Conservation (phyloP, 2,329 filamentous ascomycete genomes). For the Madurella mycetomatis region DNA sequence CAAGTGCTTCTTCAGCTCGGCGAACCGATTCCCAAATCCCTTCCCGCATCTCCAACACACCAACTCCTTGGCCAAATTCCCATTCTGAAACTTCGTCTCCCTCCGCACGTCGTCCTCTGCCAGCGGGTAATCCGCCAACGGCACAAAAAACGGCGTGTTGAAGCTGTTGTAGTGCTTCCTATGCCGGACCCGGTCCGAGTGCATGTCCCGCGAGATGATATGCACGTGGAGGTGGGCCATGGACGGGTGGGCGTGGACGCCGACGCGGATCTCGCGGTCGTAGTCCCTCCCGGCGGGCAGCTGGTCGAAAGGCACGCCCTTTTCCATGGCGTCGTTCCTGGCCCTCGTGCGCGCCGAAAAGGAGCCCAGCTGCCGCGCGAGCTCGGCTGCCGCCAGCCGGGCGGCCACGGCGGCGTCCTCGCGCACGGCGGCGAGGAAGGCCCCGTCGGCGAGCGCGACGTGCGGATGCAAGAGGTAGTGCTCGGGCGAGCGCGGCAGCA, state of each 20-base stretch:
- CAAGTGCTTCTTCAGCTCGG: conserved; percentile 68
- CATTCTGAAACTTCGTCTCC: conserved; percentile 45
- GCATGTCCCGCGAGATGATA: conserved; percentile 75
- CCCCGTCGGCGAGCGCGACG: conserved; percentile 65
- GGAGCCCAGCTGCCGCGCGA: conserved; percentile 63
- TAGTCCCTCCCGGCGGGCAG: conserved; percentile 75
- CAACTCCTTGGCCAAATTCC: conserved; percentile 63
- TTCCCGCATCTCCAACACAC: conserved; percentile 79
- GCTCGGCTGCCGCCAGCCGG: conserved; percentile 65
- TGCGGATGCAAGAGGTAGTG: conserved; percentile 68
- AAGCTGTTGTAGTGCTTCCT: conserved; percentile 93
- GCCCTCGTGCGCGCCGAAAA: conserved; percentile 59
- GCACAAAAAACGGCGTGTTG: conserved; percentile 76
- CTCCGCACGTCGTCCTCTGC: conserved; percentile 59
- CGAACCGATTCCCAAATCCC: conserved; percentile 71
- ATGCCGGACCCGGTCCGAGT: conserved; percentile 67
- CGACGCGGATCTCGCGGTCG: conserved; percentile 66
- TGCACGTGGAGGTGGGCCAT: conserved; percentile 94
- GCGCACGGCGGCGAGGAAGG: conserved; percentile 62
- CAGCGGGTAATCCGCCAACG: conserved; percentile 75
- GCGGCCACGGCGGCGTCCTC: conserved; percentile 59
- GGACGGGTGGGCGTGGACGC: conserved; percentile 81
- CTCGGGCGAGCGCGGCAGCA: conserved; percentile 68
- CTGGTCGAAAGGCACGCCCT: conserved; percentile 59
- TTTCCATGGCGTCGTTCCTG: conserved; percentile 59